Evolutionary conservation across 192 early-diverging fungal species (phyloP).

Genomic region (Coemansia sp.): DNA sequence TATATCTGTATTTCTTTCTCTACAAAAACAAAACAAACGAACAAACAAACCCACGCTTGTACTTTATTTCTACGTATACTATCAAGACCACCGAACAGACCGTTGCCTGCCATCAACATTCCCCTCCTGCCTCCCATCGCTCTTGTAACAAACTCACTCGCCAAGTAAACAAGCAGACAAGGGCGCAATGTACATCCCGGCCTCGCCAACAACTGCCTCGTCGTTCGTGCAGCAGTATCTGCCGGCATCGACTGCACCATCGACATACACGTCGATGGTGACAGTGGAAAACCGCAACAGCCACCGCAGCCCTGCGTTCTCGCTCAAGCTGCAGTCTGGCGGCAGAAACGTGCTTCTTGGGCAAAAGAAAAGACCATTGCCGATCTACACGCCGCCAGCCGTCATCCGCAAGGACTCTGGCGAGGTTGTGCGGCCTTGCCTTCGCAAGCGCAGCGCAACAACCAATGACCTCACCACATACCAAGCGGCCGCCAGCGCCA

Average conservation of each 20-base stretch:
- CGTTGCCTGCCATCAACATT: no score
- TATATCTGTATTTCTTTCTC: neutral
- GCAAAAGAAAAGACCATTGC: conserved; percentile 21
- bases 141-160: neutral
- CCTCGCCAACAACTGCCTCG: conserved; percentile 19
- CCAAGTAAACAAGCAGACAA: conserved; percentile 1
- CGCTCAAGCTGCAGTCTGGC: conserved; percentile 20
- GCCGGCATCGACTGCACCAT: conserved; percentile 1
- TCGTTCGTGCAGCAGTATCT: conserved; percentile 22
- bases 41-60: neutral
- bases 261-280: conserved; percentile 5
- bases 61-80: neutral
- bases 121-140: no score
- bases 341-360: conserved; percentile 9
- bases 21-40: neutral
- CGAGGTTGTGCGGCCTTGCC: conserved; percentile 51
- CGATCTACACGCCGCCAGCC: conserved; percentile 21
- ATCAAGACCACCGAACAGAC: neutral
- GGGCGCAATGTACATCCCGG: conserved; percentile 46
- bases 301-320: conserved; percentile 6
- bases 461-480: conserved; percentile 1
- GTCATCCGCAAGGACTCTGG: conserved; percentile 51
- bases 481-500: neutral
- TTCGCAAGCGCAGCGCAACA: conserved; percentile 36
- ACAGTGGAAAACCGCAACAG: neutral